Conservation (phyloP, 2,329 filamentous ascomycete species). For the Reticulascus tulasneorum region DNA sequence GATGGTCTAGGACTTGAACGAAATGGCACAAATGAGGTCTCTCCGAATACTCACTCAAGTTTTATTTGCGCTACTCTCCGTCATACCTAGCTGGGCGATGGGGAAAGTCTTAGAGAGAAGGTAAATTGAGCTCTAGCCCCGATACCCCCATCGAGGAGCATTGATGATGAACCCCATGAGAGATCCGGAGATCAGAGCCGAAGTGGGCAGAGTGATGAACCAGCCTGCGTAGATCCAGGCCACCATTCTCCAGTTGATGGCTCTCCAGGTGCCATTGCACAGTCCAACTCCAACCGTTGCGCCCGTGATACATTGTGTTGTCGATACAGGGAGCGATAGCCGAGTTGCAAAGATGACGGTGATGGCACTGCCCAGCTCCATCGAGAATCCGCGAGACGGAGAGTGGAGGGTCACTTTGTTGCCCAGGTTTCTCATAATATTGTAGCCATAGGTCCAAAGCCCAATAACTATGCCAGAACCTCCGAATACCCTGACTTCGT, state of each 20-base stretch:
- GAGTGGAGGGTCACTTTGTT: slow-evolving; percentile 62
- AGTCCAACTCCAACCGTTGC: slow-evolving; percentile 60
- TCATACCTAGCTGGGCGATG: no score
- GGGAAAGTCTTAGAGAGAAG: no score
- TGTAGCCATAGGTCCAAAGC: slow-evolving; percentile 59
- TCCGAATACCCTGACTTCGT: slow-evolving; percentile 35
- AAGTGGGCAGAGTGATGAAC: slow-evolving; percentile 56
- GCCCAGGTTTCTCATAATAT: slow-evolving; percentile 61
- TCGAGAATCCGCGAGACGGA: slow-evolving; percentile 54
- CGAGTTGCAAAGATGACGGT: slow-evolving; percentile 16
- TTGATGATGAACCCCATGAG: slow-evolving; percentile 62
- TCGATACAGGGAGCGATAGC: slow-evolving; percentile 54
- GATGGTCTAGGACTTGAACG: no score
- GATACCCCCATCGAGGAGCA: slow-evolving; percentile 47
- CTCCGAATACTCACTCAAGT: no score
- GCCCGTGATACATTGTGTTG: slow-evolving; percentile 61
- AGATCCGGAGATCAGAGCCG: slow-evolving; percentile 54
- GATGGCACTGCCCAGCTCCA: slow-evolving; percentile 48
- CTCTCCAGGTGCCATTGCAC: slow-evolving; percentile 53
- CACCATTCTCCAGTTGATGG: slow-evolving; percentile 62
- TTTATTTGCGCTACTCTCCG: no score
- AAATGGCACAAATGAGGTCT: no score
- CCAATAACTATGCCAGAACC: slow-evolving; percentile 50
- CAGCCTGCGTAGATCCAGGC: slow-evolving; percentile 56
- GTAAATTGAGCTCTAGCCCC: no score